phyloP scores from a whole-genome alignment of 192 early-diverging fungal species.

The Entomortierella chlamydospora region DNA sequence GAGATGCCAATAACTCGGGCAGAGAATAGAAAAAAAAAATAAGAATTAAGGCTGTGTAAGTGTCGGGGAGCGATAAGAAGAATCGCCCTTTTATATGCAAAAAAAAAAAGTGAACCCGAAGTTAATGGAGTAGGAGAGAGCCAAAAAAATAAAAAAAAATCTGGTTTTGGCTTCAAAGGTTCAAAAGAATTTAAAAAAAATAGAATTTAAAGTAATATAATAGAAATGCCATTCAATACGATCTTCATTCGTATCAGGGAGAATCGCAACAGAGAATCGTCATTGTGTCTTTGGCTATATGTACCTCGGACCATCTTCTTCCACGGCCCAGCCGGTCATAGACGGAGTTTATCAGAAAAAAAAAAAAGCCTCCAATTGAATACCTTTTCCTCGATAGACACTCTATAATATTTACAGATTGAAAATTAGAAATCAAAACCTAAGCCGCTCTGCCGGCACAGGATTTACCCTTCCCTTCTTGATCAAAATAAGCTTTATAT shows the following conservation, averaged over 20 bases:
- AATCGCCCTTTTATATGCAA: background rate
- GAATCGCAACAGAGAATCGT: background rate
- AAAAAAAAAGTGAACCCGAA: background rate
- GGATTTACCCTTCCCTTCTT: conserved; percentile 2
- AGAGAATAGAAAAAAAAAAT: background rate
- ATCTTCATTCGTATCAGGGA: conserved; percentile 1
- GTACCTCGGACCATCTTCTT: conserved; percentile 18
- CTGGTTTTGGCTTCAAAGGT: background rate
- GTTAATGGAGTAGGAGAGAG: background rate
- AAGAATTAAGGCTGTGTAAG: background rate
- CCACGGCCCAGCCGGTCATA: conserved; percentile 9
- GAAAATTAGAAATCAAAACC: conserved; percentile 8
- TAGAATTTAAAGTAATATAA: background rate
- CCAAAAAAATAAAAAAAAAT: background rate
- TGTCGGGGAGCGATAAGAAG: background rate
- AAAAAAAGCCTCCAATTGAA: background rate
- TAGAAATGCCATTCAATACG: background rate
- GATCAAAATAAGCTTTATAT: background rate
- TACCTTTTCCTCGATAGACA: background rate
- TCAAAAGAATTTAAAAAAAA: background rate
- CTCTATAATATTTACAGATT: background rate
- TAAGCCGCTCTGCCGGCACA: conserved; percentile 3
- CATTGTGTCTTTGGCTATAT: conserved; percentile 5
- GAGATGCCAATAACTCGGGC: too few relatives aligned
- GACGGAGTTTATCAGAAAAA: too few relatives aligned